Base-by-base conservation (phyloP, 345 rosid species). In the Mallotus nudiflorus region DNA sequence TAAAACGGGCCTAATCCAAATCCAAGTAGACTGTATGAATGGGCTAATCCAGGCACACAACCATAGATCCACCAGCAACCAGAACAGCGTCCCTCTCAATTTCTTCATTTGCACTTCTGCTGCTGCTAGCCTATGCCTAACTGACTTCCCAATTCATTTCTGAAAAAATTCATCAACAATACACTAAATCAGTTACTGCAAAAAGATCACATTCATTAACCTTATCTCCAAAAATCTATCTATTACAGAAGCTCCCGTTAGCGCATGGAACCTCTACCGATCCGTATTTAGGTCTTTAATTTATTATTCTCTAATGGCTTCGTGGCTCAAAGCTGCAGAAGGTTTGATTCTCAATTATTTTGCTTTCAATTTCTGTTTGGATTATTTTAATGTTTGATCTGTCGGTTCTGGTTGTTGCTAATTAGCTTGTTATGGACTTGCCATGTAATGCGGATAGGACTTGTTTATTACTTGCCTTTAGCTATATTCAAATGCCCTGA, bases 301-400 rank as follows among this genome's bases (percentile, higher is more conserved):
- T 28, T 56, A 31, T 61, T n/a, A 31, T 67, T 52, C 10, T 69
- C 68, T 75, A 73, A 95, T 95, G 98, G 93, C 96, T 73, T 85
- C 91, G 72, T 95, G 99, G 99, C 92, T 95, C 62, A 95, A 92
- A 82, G 97, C 89, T 62, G 99, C 99, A 33, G 98, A 94, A 94
- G 98, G 98, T 94, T 16, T 35, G 76, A 27, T 42, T 81, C 70
- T 62, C 59, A 31, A 35, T 42, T 28, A n/a, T n/a, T n/a, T n/a
- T n/a, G n/a, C n/a, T 28, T 71, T 27, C 11, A 53, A 33, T 63
- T 67, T n/a, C 27, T 58, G 54, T 70, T 73, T 49, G 35, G 1
- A 40, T 48, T 55, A 51, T 37, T 62, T 70, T 59, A 35, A 51
- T 45, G 65, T 52, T 19, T 52, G 46, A 37, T 68, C 40, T 42